These are phyloP conservation scores for Phytophthora cajani DNA, from an alignment of 352 stramenopile genomes.

Conservation along the genomic window DNA sequence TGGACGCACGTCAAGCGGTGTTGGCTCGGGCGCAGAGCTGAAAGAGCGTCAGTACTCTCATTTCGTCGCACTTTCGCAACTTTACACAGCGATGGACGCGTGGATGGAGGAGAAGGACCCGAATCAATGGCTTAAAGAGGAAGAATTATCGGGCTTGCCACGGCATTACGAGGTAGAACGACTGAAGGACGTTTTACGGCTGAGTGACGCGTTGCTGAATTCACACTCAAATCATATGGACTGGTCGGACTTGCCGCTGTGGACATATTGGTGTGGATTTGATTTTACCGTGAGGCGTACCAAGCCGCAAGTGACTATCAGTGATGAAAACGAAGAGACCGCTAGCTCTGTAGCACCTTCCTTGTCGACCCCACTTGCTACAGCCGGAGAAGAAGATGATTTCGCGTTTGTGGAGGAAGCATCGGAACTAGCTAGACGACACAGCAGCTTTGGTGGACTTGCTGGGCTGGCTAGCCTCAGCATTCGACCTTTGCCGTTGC, in stretches of 20 bases:
- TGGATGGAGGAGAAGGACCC: slow-evolving; percentile 87
- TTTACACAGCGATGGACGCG: slow-evolving; percentile 86
- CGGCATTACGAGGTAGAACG: slow-evolving; percentile 78
- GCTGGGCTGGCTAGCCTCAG: slow-evolving; percentile 47
- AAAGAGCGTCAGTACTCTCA: slow-evolving; percentile 64
- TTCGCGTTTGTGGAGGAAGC: slow-evolving; percentile 86
- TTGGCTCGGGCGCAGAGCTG: slow-evolving; percentile 23
- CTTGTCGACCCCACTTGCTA: slow-evolving; percentile 25
- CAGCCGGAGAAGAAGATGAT: slow-evolving; percentile 63
- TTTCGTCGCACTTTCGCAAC: slow-evolving; percentile 63
- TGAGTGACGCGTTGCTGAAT: slow-evolving; percentile 75
- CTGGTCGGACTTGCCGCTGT: slow-evolving; percentile 68
- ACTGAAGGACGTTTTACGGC: slow-evolving; percentile 67
- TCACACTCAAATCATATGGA: slow-evolving; percentile 36
- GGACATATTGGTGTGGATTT: slow-evolving; percentile 73
- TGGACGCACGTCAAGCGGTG: slow-evolving; percentile 5
- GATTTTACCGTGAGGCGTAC: slow-evolving; percentile 57
- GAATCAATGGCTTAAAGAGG: slow-evolving; percentile 80
- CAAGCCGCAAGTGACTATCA: slow-evolving; percentile 12
- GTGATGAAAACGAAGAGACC: slow-evolving; percentile 9
- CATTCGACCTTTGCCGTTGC: slow-evolving; percentile 55
- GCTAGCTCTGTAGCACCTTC: slow-evolving; percentile 1
- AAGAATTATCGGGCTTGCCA: slow-evolving; percentile 72
- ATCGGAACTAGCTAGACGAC: slow-evolving; percentile 57
- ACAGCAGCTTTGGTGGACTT: slow-evolving; percentile 68